phyloP scores from a whole-genome alignment of 2,329 filamentous ascomycete species.

The Alternaria sp. region DNA sequence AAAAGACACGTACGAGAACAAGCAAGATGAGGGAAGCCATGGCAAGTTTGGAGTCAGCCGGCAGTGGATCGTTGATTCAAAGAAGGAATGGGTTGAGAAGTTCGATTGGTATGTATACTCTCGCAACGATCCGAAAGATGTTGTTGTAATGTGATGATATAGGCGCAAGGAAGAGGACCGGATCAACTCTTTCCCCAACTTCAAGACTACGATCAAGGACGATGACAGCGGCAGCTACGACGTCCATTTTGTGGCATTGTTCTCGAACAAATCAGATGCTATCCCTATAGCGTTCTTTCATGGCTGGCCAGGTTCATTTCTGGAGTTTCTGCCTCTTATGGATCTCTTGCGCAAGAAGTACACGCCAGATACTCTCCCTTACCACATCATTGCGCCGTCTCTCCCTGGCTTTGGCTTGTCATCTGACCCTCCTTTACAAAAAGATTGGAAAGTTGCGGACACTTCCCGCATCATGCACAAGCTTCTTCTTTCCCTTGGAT shows the following conservation, averaged over 20 bases:
- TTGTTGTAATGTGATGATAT: not conserved
- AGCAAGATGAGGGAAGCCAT: slow-evolving; percentile 33
- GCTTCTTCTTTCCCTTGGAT: slow-evolving; percentile 63
- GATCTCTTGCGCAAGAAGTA: slow-evolving; percentile 58
- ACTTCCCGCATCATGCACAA: slow-evolving; percentile 59
- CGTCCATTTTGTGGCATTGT: slow-evolving; percentile 65
- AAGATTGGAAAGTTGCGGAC: slow-evolving; percentile 53
- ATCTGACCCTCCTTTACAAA: slow-evolving; percentile 56
- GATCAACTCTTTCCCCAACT: slow-evolving; percentile 63
- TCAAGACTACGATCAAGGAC: slow-evolving; percentile 54
- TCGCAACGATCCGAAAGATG: not conserved
- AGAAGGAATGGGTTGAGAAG: slow-evolving; percentile 39
- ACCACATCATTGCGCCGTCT: slow-evolving; percentile 65
- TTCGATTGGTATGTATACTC: slow-evolving; percentile 45
- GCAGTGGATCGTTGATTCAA: slow-evolving; percentile 41
- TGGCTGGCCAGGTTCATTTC: slow-evolving; percentile 63
- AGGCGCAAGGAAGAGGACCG: slow-evolving; percentile 52
- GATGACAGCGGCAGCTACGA: slow-evolving; percentile 47
- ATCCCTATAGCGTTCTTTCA: slow-evolving; percentile 63
- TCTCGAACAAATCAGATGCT: slow-evolving; percentile 60
- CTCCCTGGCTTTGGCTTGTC: slow-evolving; percentile 65
- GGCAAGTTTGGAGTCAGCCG: slow-evolving; percentile 43
- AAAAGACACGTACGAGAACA: slow-evolving; percentile 43
- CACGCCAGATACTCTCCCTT: slow-evolving; percentile 60
- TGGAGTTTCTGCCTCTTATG: slow-evolving; percentile 65